Conservation (phyloP, 768 basidiomycete genomes). For the Thelephora aurantiotincta region DNA sequence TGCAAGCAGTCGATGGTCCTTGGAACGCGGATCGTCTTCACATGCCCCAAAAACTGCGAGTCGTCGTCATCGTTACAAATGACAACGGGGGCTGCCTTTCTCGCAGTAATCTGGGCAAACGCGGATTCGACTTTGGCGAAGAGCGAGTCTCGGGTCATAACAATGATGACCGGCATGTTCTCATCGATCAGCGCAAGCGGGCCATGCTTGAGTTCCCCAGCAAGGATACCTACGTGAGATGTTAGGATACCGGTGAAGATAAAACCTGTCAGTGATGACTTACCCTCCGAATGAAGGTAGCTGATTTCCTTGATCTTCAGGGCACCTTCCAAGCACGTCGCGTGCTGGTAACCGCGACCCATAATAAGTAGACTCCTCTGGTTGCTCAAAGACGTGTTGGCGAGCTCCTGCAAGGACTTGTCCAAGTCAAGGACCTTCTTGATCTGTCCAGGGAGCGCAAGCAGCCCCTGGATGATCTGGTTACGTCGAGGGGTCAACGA, state of each 20-base stretch:
- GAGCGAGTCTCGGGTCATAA: constrained; percentile 97
- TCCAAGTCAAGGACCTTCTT: constrained; percentile 77
- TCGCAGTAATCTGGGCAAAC: constrained; percentile 91
- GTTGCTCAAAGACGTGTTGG: constrained; percentile 57
- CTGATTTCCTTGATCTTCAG: constrained; percentile 99
- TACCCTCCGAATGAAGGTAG: constrained; percentile 77
- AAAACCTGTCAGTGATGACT: constrained; percentile 4
- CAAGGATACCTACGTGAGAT: constrained; percentile 60
- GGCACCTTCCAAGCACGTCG: constrained; percentile 95
- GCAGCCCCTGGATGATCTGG: constrained; percentile 87
- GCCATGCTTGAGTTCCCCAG: constrained; percentile 97
- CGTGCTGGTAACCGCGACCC: constrained; percentile 96
- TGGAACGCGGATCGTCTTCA: constrained; percentile 88
- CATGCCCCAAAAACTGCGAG: constrained; percentile 45
- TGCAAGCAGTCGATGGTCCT: constrained; percentile 90
- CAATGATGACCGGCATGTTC: constrained; percentile 96
- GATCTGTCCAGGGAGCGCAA: constrained; percentile 82
- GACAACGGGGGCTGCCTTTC: constrained; percentile 91
- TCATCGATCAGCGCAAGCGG: constrained; percentile 96
- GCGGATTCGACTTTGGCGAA: constrained; percentile 98
- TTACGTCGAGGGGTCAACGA: constrained; percentile 82
- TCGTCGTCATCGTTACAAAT: constrained; percentile 90
- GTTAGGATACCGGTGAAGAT: background rate
- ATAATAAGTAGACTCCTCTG: constrained; percentile 88
- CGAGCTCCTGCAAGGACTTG: constrained; percentile 62